A percentile compares a stretch with the other conserved stretches of the same genome.
These are phyloP conservation scores for Colletotrichum nymphaeae DNA, from an alignment of 2,329 filamentous ascomycete species.

Conservation along the genomic window DNA sequence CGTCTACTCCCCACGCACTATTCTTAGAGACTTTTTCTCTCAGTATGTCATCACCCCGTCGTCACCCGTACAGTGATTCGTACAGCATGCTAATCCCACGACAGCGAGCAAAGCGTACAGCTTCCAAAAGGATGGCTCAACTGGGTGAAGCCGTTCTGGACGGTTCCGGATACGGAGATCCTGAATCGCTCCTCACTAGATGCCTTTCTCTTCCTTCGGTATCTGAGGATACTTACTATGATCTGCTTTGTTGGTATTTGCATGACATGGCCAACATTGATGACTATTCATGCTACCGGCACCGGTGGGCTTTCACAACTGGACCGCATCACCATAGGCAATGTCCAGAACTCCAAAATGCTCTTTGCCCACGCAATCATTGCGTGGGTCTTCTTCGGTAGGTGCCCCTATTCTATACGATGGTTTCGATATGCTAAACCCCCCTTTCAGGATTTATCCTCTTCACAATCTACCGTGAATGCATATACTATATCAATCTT, in stretches of 20 bases:
- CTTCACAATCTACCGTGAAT: slow-evolving; percentile 89
- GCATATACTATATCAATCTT: slow-evolving; percentile 92
- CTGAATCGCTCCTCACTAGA: slow-evolving; percentile 94
- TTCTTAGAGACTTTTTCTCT: slow-evolving; percentile 60
- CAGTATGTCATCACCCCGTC: slow-evolving; percentile 51
- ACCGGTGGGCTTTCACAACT: slow-evolving; percentile 74
- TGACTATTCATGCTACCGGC: slow-evolving; percentile 86
- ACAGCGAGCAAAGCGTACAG: slow-evolving; percentile 28
- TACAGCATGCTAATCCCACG: neutral
- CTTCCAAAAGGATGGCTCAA: slow-evolving; percentile 72
- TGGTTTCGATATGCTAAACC: neutral
- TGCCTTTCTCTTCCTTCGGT: slow-evolving; percentile 90
- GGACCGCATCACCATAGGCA: slow-evolving; percentile 63
- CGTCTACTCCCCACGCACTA: slow-evolving; percentile 67
- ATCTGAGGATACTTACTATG: slow-evolving; percentile 68
- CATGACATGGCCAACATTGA: slow-evolving; percentile 88
- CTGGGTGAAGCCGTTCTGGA: slow-evolving; percentile 76
- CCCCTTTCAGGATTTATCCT: slow-evolving; percentile 75
- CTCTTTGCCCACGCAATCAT: slow-evolving; percentile 86
- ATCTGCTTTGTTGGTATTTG: slow-evolving; percentile 84
- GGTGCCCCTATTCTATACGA: neutral
- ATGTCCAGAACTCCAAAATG: slow-evolving; percentile 68
- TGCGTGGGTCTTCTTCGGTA: slow-evolving; percentile 82
- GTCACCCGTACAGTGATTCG: no score
- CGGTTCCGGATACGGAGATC: slow-evolving; percentile 79